A percentile compares a stretch with the other conserved stretches of the same genome.
phyloP scores from a whole-genome alignment of 768 basidiomycete genomes.

The Lyophyllum shimeji region DNA sequence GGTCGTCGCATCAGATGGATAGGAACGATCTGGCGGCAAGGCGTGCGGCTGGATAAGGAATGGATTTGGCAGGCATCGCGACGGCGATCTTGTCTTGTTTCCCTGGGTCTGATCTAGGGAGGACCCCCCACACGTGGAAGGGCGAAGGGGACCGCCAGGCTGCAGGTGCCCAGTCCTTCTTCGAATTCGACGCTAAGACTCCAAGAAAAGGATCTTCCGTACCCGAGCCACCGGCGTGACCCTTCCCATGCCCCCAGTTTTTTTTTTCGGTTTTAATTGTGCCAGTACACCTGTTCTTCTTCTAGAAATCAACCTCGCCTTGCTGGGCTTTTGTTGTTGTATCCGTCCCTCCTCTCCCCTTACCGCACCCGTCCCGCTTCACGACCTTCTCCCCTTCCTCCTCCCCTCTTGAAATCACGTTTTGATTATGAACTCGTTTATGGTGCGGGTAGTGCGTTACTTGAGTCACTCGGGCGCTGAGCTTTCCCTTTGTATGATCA shows the following conservation, averaged over 20 bases:
- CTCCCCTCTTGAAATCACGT: no score
- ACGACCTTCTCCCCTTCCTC: no score
- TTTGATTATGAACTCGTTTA: no score
- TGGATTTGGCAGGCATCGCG: neutral
- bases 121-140: constrained; percentile 3
- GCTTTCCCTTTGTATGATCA: neutral
- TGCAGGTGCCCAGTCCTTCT: neutral
- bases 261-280: constrained; percentile 6
- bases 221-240: neutral
- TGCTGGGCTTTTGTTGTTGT: neutral
- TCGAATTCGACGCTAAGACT: constrained; percentile 2
- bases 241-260: neutral
- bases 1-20: constrained; percentile 11
- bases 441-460: no score
- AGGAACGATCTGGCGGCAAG: constrained; percentile 11
- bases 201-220: neutral
- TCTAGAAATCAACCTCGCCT: no score
- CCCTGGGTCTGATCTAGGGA: constrained; percentile 7
- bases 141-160: no score
- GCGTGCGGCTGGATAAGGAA: neutral
- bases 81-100: constrained; percentile 16
- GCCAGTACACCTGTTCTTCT: neutral
- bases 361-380: neutral
- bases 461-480: no score
- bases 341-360: neutral